A percentile compares a stretch with the other conserved stretches of the same genome.
Evolutionary conservation across 805 yeast genomes (phyloP).

Genomic region (Wickerhamiella occidentalis): DNA sequence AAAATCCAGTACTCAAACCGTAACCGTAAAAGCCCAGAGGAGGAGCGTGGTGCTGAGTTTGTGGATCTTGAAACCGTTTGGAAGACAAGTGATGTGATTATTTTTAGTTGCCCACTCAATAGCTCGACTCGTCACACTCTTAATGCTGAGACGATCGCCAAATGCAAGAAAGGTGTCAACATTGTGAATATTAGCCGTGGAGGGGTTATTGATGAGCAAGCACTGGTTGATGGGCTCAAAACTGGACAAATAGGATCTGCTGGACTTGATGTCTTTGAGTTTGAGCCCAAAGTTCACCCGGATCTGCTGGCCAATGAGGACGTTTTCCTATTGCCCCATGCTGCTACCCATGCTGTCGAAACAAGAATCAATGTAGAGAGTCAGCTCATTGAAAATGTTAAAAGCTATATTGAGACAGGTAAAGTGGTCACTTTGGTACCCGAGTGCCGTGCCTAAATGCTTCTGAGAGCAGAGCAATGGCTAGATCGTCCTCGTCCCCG

Average conservation of each 20-base stretch:
- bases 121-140: constrained; percentile 56
- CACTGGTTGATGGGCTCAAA: constrained; percentile 39
- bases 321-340: constrained; percentile 69
- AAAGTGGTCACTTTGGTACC: constrained; percentile 61
- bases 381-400: constrained; percentile 53
- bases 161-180: constrained; percentile 70
- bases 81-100: constrained; percentile 50
- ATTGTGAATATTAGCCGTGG: constrained; percentile 84
- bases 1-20: constrained; percentile 42
- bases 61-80: constrained; percentile 49
- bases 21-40: constrained; percentile 32
- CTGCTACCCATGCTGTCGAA: constrained; percentile 73
- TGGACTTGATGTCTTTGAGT: constrained; percentile 56
- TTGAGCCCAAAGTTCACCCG: constrained; percentile 47
- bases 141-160: constrained; percentile 43
- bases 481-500: no score
- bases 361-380: constrained; percentile 67
- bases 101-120: constrained; percentile 70
- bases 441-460: constrained; percentile 38
- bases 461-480: no score
- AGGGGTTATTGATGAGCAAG: constrained; percentile 52
- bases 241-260: constrained; percentile 43
- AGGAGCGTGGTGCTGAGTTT: constrained; percentile 37
- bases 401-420: constrained; percentile 43
- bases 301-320: constrained; percentile 40